These are phyloP conservation scores for Panicum miliaceum DNA, from an alignment of 176 grass and related monocot species.

Conservation along the genomic window DNA sequence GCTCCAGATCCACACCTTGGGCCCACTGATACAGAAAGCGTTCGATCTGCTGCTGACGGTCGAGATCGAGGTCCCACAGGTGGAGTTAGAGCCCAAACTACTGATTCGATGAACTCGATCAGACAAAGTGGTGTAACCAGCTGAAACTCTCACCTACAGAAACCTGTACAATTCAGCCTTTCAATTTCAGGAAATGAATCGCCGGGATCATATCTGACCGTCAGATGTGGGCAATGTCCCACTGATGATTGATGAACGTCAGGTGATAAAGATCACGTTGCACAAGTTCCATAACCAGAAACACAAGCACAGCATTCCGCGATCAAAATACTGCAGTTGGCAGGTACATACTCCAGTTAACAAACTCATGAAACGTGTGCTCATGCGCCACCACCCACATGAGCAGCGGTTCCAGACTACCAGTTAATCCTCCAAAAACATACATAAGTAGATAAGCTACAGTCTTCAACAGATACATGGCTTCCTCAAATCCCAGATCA, in stretches of 20 bases:
- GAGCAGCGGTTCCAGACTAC: background rate
- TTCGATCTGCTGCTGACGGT: background rate
- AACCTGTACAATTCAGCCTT: background rate
- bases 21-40: background rate
- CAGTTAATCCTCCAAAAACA: background rate
- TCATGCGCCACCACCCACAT: background rate
- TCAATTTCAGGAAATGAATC: slow-evolving; percentile 4
- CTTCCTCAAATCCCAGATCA: background rate
- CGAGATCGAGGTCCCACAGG: background rate
- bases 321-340: background rate
- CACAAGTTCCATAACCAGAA: slow-evolving; percentile 10
- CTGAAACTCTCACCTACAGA: background rate
- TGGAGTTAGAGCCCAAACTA: too few species aligned
- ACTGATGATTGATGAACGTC: background rate
- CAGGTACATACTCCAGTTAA: background rate
- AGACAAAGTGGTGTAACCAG: background rate
- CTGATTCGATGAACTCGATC: background rate
- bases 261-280: background rate
- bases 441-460: slow-evolving; percentile 17
- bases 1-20: slow-evolving; percentile 6
- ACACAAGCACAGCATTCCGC: background rate
- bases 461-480: background rate
- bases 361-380: background rate
- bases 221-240: background rate
- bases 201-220: slow-evolving; percentile 15